Base-by-base conservation (phyloP, 768 basidiomycete genomes). In the Kockovaella imperatae region DNA sequence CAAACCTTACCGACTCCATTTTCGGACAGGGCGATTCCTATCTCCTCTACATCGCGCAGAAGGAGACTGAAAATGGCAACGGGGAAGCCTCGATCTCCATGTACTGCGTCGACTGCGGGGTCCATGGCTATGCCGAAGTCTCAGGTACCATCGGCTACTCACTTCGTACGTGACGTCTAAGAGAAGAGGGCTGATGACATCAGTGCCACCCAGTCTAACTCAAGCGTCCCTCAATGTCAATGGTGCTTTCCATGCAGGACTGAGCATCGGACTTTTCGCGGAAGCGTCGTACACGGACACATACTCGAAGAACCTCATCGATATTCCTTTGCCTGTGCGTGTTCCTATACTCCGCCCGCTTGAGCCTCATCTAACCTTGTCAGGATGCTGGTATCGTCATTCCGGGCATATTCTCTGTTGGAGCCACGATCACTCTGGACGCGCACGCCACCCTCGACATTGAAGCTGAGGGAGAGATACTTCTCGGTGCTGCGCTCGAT, bases 51-150 rank as follows among this genome's bases (percentile, higher is more conserved):
- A 17, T 44, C 24, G 29, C 17, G 28, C 17, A 41, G 7, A 15
- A 8, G 3, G 40, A 41, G 11, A 44, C 18, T 3, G 24, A 20
- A 10, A 15, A 18, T 11, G 17, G n/a, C 15, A 11, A 8, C 2
- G 42, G 17, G 4, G 11, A 17, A 14, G 26, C 42, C 4, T 20
- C 17, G 18, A 25, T 41, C 1, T 17, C 29, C n/a, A 11, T 41
- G 7, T 41, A 41, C 40, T 41, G 40, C 24, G 40, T 41, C 1
- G 40, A 41, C 20, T 41, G 40, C n/a, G 40, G 40, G 23, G n/a
- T 41, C 5, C 23, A 20, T 14, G 40, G 40, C 6, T n/a, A 20
- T 8, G 40, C 40, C 18, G 28, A 18, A n/a, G 10, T 41, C 18
- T 8, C 5, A 6, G 40, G 40, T 23, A 25, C 17, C 7, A 5